phyloP scores from a whole-genome alignment of 805 yeast species.

The Isabelozyma gotoi region DNA sequence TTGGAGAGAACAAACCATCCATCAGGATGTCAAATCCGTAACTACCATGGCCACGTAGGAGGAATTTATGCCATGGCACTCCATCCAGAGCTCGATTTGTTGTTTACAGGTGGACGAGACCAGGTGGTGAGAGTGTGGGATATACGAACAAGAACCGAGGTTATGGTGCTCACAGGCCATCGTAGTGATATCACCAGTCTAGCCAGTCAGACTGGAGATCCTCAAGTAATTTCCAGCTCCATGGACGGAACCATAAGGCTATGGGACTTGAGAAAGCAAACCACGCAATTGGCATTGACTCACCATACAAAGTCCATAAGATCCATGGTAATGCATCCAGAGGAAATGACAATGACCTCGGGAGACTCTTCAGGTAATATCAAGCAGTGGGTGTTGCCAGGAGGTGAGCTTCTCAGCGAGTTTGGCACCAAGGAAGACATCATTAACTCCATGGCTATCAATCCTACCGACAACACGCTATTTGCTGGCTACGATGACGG shows the following conservation, averaged over 20 bases:
- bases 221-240: constrained; percentile 81
- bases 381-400: constrained; percentile 81
- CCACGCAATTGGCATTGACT: constrained; percentile 67
- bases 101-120: constrained; percentile 89
- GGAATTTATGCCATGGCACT: constrained; percentile 81
- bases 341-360: constrained; percentile 71
- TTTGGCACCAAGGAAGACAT: constrained; percentile 54
- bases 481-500: constrained; percentile 90
- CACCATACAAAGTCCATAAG: constrained; percentile 85
- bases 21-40: constrained; percentile 57
- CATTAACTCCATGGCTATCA: constrained; percentile 67
- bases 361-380: constrained; percentile 75
- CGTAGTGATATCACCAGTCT: constrained; percentile 71
- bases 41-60: constrained; percentile 92
- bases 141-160: constrained; percentile 72
- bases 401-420: constrained; percentile 62
- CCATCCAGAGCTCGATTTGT: constrained; percentile 83
- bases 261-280: constrained; percentile 90
- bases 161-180: constrained; percentile 82
- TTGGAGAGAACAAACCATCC: constrained; percentile 73
- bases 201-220: constrained; percentile 67
- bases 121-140: constrained; percentile 91
- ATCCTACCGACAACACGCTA: constrained; percentile 57
- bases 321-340: constrained; percentile 65
- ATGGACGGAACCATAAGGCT: constrained; percentile 81